A percentile compares a stretch with the other conserved stretches of the same genome.
Evolutionary conservation across 371 early-diverging fungal genomes (phyloP).

Genomic region (Mucor ambiguus): DNA sequence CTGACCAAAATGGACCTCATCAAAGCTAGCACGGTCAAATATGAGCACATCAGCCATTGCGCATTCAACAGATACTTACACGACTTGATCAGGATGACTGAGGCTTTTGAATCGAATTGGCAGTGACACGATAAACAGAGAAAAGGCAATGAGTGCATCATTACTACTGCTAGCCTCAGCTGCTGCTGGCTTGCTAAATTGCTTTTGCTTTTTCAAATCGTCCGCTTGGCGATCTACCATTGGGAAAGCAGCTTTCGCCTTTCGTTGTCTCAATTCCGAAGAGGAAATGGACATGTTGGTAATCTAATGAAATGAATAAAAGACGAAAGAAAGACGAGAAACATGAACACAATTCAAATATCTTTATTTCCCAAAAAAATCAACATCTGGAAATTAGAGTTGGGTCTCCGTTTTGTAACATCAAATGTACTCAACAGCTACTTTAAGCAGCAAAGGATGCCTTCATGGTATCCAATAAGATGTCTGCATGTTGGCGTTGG

Average conservation of each 20-base stretch:
- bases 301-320: neutral
- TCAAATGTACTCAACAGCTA: no score
- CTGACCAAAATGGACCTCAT: constrained; percentile 99
- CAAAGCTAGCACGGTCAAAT: constrained; percentile 55
- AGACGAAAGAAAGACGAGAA: neutral
- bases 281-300: neutral
- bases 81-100: constrained; percentile 23
- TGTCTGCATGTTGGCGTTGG: constrained; percentile 71
- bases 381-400: neutral
- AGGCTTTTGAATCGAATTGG: constrained; percentile 26
- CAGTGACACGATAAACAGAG: constrained; percentile 20
- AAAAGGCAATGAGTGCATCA: constrained; percentile 17
- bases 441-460: constrained; percentile 5
- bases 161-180: neutral
- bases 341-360: neutral
- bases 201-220: constrained; percentile 5
- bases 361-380: neutral
- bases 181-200: neutral
- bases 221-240: neutral
- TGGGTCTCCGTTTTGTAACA: neutral
- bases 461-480: constrained; percentile 63
- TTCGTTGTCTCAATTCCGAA: neutral
- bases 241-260: neutral
- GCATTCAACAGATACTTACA: constrained; percentile 17
- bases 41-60: neutral